Evolutionary conservation across 2,329 filamentous ascomycete genomes (phyloP).

Genomic region (Venturia pyrina): DNA sequence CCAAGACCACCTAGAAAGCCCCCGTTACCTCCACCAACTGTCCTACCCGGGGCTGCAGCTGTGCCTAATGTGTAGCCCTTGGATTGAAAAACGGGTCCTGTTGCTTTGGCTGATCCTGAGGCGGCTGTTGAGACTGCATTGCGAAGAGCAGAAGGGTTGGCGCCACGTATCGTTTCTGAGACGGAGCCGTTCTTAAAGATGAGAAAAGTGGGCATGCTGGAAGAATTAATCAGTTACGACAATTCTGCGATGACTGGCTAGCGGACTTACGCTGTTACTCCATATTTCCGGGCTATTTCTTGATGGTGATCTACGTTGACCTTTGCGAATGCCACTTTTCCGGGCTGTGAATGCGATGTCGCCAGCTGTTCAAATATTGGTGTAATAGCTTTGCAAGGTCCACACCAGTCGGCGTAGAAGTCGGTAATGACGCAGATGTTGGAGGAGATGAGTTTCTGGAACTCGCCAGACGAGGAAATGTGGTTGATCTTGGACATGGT

Average conservation of each 20-base stretch:
- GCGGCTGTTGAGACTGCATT: slow-evolving; percentile 36
- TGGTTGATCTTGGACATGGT: slow-evolving; percentile 9
- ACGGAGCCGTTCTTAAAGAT: slow-evolving; percentile 34
- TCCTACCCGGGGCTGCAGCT: slow-evolving; percentile 16
- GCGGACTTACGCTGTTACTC: slow-evolving; percentile 35
- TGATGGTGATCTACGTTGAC: slow-evolving; percentile 45
- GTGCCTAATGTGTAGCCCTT: slow-evolving; percentile 34
- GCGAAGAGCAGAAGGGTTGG: slow-evolving; percentile 38
- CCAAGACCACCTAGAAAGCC: slow-evolving; percentile 20
- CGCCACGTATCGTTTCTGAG: slow-evolving; percentile 37
- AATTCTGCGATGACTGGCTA: too few relatives aligned
- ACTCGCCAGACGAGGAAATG: slow-evolving; percentile 7
- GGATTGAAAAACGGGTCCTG: slow-evolving; percentile 30
- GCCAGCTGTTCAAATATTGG: slow-evolving; percentile 43
- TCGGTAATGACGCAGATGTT: slow-evolving; percentile 37
- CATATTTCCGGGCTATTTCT: slow-evolving; percentile 39
- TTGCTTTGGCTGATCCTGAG: slow-evolving; percentile 27
- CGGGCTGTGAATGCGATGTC: slow-evolving; percentile 36
- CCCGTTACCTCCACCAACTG: slow-evolving; percentile 17
- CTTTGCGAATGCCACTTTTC: slow-evolving; percentile 42
- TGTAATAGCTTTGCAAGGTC: slow-evolving; percentile 45
- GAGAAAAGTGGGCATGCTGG: slow-evolving; percentile 40
- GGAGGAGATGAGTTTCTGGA: slow-evolving; percentile 22
- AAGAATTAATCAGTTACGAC: slow-evolving; percentile 20
- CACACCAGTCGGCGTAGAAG: slow-evolving; percentile 48